Base-by-base conservation (phyloP, 352 stramenopile species). In the Phytophthora pistaciae region DNA sequence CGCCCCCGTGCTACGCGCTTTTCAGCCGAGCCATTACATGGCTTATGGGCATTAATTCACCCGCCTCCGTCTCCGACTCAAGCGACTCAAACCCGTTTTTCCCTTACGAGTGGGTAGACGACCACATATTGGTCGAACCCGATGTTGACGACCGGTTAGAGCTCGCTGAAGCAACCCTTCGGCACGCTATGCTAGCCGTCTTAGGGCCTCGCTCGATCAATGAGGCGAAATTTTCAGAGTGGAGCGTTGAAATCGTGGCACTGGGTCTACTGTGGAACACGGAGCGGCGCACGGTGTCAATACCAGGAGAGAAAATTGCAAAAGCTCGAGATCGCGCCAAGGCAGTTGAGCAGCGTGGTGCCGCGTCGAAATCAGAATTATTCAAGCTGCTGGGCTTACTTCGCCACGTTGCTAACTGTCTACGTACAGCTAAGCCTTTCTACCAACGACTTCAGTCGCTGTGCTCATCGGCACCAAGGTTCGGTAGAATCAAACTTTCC, bases 21-120 rank as follows among this genome's bases (percentile, higher is more conserved):
- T n/a, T n/a, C n/a, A n/a, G n/a, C n/a, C 27, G 33, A 20, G 55
- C 55, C 11, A 60, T 60, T 42, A 21, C 16, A 9, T n/a, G 48
- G 48, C 9, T 56, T 3, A 36, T 56, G 21, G 23, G 25, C 5
- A 21, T 3, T 4, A 56, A 40, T 20, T 56, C 50, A 38, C 57
- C 57, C 9, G 57, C 42, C 2, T 36, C 42, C 3, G 16, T 56
- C 9, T 29, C 16, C 1, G 3, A 6, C 10, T 48, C 25, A 5
- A 31, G 1, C 0, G 70, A 79, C 21, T 11, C 3, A 0, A 46
- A 71, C 5, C 27, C 55, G 1, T 78, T 78, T 27, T 80, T 73
- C 20, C 27, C 38, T 0, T 83, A 70, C 27, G 72, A 76, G n/a
- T 83, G 72, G 76, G 63, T 78, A 1, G 76, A 80, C 21, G 72